Conservation (phyloP, 208 protist genomes). For the Trypanosoma vivax region DNA sequence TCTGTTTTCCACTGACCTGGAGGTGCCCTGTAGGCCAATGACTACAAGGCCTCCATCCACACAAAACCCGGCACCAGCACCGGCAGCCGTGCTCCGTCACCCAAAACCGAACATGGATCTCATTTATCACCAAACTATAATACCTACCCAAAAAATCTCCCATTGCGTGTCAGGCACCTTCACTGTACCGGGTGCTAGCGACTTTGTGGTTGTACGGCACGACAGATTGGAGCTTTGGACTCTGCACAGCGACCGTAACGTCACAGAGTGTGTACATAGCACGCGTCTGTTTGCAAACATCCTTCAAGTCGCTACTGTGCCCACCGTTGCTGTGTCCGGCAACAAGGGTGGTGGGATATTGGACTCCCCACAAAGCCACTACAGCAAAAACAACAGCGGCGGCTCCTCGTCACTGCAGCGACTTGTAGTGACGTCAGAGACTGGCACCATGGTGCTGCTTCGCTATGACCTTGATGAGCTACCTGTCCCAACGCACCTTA, state of each 20-base stretch:
- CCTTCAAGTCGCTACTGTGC: conserved; percentile 57
- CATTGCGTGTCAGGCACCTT: conserved; percentile 74
- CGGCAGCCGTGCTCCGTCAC: not conserved
- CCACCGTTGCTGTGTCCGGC: conserved; percentile 19
- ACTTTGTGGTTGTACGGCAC: conserved; percentile 66
- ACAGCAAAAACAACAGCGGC: not conserved
- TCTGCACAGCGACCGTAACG: conserved; percentile 32
- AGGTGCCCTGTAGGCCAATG: no score
- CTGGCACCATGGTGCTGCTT: conserved; percentile 92
- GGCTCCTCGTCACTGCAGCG: conserved; percentile 11
- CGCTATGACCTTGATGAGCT: conserved; percentile 85
- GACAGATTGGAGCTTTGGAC: conserved; percentile 68
- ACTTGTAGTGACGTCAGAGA: conserved; percentile 92
- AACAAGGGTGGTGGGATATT: conserved; percentile 15
- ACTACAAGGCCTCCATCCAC: not conserved
- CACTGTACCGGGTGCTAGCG: conserved; percentile 53
- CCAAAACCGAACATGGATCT: conserved; percentile 30
- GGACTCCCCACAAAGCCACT: conserved; percentile 1
- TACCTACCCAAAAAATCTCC: conserved; percentile 64
- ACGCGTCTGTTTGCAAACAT: conserved; percentile 50
- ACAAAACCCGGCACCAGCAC: not conserved
- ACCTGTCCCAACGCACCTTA: conserved; percentile 28
- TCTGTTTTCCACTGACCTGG: no score
- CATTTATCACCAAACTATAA: conserved; percentile 80
- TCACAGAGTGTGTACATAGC: conserved; percentile 59